phyloP scores from a whole-genome alignment of 768 basidiomycete genomes.

The Sporobolomyces phaffii region DNA sequence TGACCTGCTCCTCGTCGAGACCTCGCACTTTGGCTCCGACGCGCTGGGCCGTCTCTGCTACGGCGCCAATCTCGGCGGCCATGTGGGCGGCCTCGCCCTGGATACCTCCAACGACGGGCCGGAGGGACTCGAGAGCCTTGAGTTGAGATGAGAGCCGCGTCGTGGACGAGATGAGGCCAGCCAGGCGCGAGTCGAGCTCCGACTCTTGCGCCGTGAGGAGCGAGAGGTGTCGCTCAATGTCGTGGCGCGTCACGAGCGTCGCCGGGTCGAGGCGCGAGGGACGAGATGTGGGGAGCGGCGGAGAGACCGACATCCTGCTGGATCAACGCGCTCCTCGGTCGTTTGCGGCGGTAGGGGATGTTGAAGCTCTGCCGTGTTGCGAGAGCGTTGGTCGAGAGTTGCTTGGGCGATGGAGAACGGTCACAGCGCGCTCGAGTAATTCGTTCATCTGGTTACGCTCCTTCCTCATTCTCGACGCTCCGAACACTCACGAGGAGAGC shows the following conservation, averaged over 20 bases:
- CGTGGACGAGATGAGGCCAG: slow-evolving; percentile 18
- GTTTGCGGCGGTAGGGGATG: too few relatives aligned
- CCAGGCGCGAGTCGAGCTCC: slow-evolving; percentile 23
- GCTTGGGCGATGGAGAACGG: too few relatives aligned
- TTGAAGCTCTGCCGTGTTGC: too few relatives aligned
- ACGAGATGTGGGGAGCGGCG: not conserved
- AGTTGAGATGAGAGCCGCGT: slow-evolving; percentile 12
- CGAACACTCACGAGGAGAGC: too few relatives aligned
- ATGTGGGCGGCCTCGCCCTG: slow-evolving; percentile 21
- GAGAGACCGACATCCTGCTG: not conserved
- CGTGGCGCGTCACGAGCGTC: slow-evolving; percentile 19
- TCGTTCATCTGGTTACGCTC: too few relatives aligned
- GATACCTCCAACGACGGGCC: slow-evolving; percentile 23
- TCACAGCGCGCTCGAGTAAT: too few relatives aligned
- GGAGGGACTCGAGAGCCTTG: slow-evolving; percentile 11
- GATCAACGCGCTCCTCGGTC: too few relatives aligned
- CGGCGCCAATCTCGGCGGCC: slow-evolving; percentile 9
- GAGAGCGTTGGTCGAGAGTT: too few relatives aligned
- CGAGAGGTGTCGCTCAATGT: slow-evolving; percentile 13
- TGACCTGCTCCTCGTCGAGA: slow-evolving; percentile 82
- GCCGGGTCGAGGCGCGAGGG: slow-evolving; percentile 6
- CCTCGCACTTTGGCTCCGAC: slow-evolving; percentile 84
- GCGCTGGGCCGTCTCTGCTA: slow-evolving; percentile 61
- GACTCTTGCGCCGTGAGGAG: slow-evolving; percentile 16
- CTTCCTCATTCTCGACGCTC: too few relatives aligned